Percentiles rank a stretch among this genome's conserved stretches.
These are phyloP conservation scores for Castanea sativa DNA, from an alignment of 306 rosid species.

Conservation along the genomic window DNA sequence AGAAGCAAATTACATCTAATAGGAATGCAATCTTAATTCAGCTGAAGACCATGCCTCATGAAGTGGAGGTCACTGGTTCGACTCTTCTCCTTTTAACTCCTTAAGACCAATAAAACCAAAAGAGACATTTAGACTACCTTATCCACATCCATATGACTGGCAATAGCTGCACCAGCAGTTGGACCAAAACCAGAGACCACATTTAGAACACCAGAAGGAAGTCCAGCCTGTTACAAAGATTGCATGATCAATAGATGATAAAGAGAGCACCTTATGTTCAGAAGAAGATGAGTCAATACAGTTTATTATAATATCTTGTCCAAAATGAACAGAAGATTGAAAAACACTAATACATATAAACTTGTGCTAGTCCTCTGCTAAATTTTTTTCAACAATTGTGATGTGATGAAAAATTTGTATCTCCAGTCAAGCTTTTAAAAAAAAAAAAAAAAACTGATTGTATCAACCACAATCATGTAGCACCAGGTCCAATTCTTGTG, in stretches of 20 bases:
- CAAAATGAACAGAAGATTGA: neutral
- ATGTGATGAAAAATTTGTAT: neutral
- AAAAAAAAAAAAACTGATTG: neutral
- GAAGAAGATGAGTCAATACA: neutral
- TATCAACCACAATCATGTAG: neutral
- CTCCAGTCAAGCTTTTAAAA: neutral
- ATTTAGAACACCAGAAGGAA: conserved; percentile 86
- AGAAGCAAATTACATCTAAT: neutral
- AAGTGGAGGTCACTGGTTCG: no score
- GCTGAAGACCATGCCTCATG: no score
- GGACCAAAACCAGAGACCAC: conserved; percentile 90
- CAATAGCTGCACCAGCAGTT: conserved; percentile 90
- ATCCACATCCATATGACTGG: conserved; percentile 92
- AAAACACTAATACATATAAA: neutral
- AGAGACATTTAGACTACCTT: conserved; percentile 46
- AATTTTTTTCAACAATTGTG: neutral
- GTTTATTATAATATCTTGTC: neutral
- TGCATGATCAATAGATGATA: conserved; percentile 9
- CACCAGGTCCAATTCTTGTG: neutral
- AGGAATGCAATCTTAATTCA: neutral
- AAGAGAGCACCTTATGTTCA: neutral
- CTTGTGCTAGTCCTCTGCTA: neutral
- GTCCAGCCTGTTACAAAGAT: conserved; percentile 72
- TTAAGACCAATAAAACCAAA: no score
- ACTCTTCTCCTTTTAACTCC: no score